These are phyloP conservation scores for Pascua guehoae DNA, from an alignment of 1,284 basidiomycete species.

Conservation along the genomic window DNA sequence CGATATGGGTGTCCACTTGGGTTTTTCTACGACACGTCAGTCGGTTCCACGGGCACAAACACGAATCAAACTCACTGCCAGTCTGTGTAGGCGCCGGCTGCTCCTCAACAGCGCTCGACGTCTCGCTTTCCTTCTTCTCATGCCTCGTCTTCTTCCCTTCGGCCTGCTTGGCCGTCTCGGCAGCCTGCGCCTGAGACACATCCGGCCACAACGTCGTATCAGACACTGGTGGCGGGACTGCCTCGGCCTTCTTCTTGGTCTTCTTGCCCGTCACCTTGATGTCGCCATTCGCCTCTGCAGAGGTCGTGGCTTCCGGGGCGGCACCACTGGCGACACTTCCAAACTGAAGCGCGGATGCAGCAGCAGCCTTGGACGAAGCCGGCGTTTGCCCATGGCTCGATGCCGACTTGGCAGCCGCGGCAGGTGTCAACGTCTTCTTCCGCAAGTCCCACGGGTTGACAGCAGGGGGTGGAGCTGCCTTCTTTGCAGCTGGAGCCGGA, in stretches of 20 bases:
- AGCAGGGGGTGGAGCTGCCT: conserved; percentile 27
- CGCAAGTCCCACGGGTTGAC: conserved; percentile 44
- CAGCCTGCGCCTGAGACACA: conserved; percentile 33
- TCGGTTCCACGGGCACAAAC: background rate
- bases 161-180: conserved; percentile 15
- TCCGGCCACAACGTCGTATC: conserved; percentile 43
- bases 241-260: conserved; percentile 17
- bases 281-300: background rate
- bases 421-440: conserved; percentile 23
- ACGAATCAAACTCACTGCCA: conserved; percentile 24
- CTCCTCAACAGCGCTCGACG: conserved; percentile 18
- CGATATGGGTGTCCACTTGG: conserved; percentile 49
- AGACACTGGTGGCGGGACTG: conserved; percentile 17
- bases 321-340: conserved; percentile 4
- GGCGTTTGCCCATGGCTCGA: conserved; percentile 1
- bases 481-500: conserved; percentile 10
- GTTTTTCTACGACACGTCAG: conserved; percentile 35
- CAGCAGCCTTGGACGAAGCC: background rate
- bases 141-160: conserved; percentile 31
- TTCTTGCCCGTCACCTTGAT: conserved; percentile 9
- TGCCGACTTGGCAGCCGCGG: conserved; percentile 9
- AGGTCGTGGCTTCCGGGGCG: background rate
- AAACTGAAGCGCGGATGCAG: conserved; percentile 4
- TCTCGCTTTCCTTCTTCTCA: conserved; percentile 28
- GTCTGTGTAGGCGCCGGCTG: conserved; percentile 1